Percentiles rank a stretch among this genome's conserved stretches.
Conservation (phyloP, 2,329 filamentous ascomycete genomes). For the Talaromyces islandicus region DNA sequence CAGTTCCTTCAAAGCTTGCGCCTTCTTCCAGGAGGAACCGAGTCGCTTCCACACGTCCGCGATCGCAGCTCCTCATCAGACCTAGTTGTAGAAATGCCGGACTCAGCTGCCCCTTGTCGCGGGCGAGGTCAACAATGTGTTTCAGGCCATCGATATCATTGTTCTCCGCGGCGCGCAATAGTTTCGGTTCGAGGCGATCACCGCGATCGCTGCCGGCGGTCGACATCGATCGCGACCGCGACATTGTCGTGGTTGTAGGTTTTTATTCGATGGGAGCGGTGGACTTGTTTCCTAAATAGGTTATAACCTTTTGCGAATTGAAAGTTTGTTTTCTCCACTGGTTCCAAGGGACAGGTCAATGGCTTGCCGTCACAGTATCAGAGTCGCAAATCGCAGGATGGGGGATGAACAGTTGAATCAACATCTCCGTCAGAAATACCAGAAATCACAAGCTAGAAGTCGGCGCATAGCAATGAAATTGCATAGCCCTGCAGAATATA, state of each 20-base stretch:
- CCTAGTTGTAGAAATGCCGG: constrained; percentile 35
- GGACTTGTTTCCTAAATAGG: neutral
- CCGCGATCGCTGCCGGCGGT: constrained; percentile 30
- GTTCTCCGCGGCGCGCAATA: constrained; percentile 35
- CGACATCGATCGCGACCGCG: constrained; percentile 14
- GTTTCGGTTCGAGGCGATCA: constrained; percentile 35
- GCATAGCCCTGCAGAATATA: neutral
- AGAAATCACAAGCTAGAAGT: neutral
- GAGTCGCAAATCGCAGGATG: neutral
- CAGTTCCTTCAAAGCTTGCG: constrained; percentile 30
- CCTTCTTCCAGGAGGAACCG: constrained; percentile 32
- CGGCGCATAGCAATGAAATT: neutral
- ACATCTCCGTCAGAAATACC: neutral
- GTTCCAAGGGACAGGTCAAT: neutral
- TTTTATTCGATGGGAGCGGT: neutral
- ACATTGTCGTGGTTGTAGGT: neutral
- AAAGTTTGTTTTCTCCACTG: neutral
- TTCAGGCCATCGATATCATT: constrained; percentile 29
- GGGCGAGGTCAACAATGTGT: constrained; percentile 26
- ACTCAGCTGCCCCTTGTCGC: constrained; percentile 29
- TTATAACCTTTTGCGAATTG: neutral
- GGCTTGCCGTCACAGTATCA: neutral
- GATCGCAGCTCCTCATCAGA: constrained; percentile 35
- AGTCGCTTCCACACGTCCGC: constrained; percentile 25
- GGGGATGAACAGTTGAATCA: neutral